Conservation (phyloP, 148 eudicot genomes). For the Vaccinium myrtillus region DNA sequence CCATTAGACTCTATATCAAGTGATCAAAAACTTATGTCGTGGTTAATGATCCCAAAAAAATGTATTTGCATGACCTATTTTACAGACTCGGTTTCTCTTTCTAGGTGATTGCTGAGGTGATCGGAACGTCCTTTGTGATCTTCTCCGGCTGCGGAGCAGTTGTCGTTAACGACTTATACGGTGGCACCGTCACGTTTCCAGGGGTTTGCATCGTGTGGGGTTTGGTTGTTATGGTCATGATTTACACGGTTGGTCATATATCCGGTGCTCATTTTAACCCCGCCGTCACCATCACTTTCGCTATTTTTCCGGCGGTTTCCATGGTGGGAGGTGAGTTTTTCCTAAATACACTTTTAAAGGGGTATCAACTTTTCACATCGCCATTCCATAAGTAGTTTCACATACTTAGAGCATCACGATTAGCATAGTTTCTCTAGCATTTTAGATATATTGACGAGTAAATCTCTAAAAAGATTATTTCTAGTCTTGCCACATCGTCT, state of each 20-base stretch:
- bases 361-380: too few relatives aligned
- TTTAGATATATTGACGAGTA: too few relatives aligned
- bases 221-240: constrained; percentile 75
- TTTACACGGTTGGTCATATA: constrained; percentile 73
- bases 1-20: too few relatives aligned
- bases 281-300: constrained; percentile 71
- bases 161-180: constrained; percentile 57
- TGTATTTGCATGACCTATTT: background rate
- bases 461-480: too few relatives aligned
- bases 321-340: constrained; percentile 42
- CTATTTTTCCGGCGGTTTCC: constrained; percentile 64
- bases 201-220: constrained; percentile 89
- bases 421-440: too few relatives aligned
- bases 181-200: constrained; percentile 62
- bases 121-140: constrained; percentile 64
- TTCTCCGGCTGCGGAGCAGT: constrained; percentile 84
- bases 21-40: background rate
- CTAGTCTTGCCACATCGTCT: too few relatives aligned
- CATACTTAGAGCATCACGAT: too few relatives aligned
- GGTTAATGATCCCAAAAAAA: background rate
- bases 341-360: background rate
- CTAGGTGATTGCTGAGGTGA: constrained; percentile 26
- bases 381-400: too few relatives aligned
- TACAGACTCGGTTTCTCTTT: background rate
- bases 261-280: constrained; percentile 96